Evolutionary conservation across 2,329 filamentous ascomycete species (phyloP), one percentile per base, ranked within the genome.

Genomic region (Bimuria novae-zelandiae): DNA sequence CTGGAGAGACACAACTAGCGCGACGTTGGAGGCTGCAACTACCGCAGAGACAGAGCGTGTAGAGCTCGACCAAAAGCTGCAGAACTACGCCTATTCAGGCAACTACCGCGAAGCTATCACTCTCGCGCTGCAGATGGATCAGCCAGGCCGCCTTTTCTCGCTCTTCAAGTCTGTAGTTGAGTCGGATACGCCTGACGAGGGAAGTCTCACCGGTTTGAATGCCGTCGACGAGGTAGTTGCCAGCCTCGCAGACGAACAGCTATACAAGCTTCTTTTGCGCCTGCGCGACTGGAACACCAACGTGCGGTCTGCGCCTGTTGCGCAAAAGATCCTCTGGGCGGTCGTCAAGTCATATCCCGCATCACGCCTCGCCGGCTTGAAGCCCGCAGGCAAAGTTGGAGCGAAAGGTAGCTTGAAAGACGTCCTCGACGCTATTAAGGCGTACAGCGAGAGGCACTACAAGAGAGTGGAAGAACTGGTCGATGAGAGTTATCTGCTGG

Each of bases 201-300:
- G 80, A 42, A 89, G 85, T 68, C 70, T 90, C 42, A 84, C 80
- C 1, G 89, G 89, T 1, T 71, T 86, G 14, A 80, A 76, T 51
- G 77, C 79, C 36, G 93, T 97, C 7, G 94, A 97, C 63, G 83
- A 91, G 46, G 92, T 96, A 0, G 79, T 99, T 1, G 84, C 81
- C n/a, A 84, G 79, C 11, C 80, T 99, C 5, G 88, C 88, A 4
- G 88, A 94, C 62, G 89, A 93, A 62, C 93, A 97, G 71, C 83
- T 99, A 12, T 95, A 90, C 75, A 80, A 85, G 6, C 82, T 99
- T 12, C 82, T 99, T 0, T 79, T 93, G 32, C 82, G 94, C 53
- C 76, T 97, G 39, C 84, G 95, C 40, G 94, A 99, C 76, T 99
- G 94, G 94, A 99, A 99, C 71, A 96, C 94, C 4, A 97, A 97